A percentile compares a stretch with the other conserved stretches of the same genome.
Conservation (phyloP, 2,329 filamentous ascomycete genomes). For the Trichoderma sp. region DNA sequence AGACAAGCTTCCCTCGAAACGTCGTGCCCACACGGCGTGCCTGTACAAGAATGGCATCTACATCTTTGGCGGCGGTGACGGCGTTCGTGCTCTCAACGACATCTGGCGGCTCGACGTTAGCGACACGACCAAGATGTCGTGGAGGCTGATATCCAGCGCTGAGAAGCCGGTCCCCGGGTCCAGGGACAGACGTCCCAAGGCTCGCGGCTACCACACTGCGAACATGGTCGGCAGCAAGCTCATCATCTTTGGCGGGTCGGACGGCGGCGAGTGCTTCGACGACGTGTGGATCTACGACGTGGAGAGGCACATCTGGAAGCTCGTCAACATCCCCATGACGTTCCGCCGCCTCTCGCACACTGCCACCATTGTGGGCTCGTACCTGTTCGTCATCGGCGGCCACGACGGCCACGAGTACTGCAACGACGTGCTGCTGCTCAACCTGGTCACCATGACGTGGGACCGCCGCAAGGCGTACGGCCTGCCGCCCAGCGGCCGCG, state of each 20-base stretch:
- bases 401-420: conserved; percentile 69
- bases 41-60: conserved; percentile 69
- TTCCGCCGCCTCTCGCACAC: conserved; percentile 66
- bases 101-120: conserved; percentile 70
- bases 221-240: conserved; percentile 72
- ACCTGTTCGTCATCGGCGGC: conserved; percentile 67
- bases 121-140: conserved; percentile 65
- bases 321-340: conserved; percentile 57
- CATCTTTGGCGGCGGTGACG: conserved; percentile 69
- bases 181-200: conserved; percentile 53
- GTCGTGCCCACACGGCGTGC: conserved; percentile 68
- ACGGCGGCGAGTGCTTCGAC: conserved; percentile 69
- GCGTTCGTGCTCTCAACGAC: conserved; percentile 67
- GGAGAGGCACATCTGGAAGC: conserved; percentile 58
- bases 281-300: conserved; percentile 73
- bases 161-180: conserved; percentile 32
- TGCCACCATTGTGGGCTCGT: conserved; percentile 66
- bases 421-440: conserved; percentile 65
- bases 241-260: conserved; percentile 68
- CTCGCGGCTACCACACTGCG: conserved; percentile 67
- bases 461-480: conserved; percentile 65
- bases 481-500: conserved; percentile 58
- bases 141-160: conserved; percentile 59
- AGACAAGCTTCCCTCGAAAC: conserved; percentile 56
- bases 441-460: conserved; percentile 73